These are phyloP conservation scores for Vitis rupestris DNA, from an alignment of 164 flowering plant species.

Conservation along the genomic window DNA sequence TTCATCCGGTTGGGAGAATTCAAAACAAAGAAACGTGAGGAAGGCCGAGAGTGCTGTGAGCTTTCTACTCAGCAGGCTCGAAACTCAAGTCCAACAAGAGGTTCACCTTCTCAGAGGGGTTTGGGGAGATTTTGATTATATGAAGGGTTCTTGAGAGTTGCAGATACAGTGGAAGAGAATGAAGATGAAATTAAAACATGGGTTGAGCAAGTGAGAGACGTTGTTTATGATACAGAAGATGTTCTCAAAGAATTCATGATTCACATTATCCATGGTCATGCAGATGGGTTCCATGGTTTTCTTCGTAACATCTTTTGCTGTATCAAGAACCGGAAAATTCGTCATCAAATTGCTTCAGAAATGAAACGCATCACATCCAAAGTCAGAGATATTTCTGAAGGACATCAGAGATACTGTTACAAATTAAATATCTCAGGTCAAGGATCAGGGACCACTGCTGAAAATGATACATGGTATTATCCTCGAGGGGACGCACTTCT, in stretches of 20 bases:
- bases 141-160: constrained; percentile 2
- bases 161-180: constrained; percentile 5
- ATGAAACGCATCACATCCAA: neutral
- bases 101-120: neutral
- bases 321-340: neutral
- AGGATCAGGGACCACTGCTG: neutral
- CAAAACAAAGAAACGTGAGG: neutral
- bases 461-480: neutral
- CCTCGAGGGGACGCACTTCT: constrained; percentile 3
- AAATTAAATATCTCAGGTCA: neutral
- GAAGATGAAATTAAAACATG: constrained; percentile 5
- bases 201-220: constrained; percentile 6
- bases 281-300: neutral
- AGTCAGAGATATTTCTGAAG: neutral
- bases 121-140: neutral
- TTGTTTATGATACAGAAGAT: neutral
- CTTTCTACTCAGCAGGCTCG: constrained; percentile 2
- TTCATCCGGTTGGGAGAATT: too few species aligned
- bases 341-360: neutral
- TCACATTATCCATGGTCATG: neutral
- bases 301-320: neutral
- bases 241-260: neutral
- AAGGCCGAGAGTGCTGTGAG: constrained; percentile 7
- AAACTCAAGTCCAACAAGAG: neutral
- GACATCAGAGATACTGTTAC: neutral